A percentile compares a stretch with the other conserved stretches of the same genome.
These are phyloP conservation scores for Cornus suecica DNA, from an alignment of 148 eudicot genomes.

Conservation along the genomic window DNA sequence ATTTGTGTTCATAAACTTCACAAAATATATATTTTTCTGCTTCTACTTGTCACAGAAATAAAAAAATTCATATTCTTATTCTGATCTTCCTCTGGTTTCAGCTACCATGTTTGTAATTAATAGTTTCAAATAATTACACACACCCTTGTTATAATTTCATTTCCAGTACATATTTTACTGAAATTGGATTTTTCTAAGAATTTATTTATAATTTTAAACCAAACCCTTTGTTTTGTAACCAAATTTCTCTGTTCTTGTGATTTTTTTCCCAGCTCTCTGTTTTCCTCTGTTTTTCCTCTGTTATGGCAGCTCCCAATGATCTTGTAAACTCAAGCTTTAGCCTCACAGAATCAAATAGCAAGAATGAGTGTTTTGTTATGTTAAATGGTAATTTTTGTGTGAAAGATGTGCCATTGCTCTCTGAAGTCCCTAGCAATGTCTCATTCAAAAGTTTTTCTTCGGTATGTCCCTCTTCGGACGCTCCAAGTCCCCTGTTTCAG, in stretches of 20 bases:
- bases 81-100: too few relatives aligned
- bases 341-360: slow-evolving; percentile 13
- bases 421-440: slow-evolving; percentile 53
- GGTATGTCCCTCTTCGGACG: slow-evolving; percentile 37
- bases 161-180: not conserved
- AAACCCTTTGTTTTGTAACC: not conserved
- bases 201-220: too few relatives aligned
- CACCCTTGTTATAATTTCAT: not conserved
- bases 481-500: slow-evolving; percentile 40
- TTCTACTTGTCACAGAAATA: too few relatives aligned
- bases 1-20: too few relatives aligned
- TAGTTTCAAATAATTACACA: too few relatives aligned
- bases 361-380: slow-evolving; percentile 31
- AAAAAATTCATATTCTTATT: too few relatives aligned
- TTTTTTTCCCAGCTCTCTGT: not conserved
- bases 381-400: slow-evolving; percentile 45
- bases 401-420: slow-evolving; percentile 36
- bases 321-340: slow-evolving; percentile 19
- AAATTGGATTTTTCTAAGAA: too few relatives aligned
- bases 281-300: slow-evolving; percentile 9
- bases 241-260: not conserved
- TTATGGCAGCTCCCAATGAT: slow-evolving; percentile 64
- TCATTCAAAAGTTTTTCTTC: slow-evolving; percentile 46
- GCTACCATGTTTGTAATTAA: too few relatives aligned
- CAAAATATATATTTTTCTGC: too few relatives aligned